Conservation (phyloP, 2,329 filamentous ascomycete species). For the Emergomyces pasteurianus region DNA sequence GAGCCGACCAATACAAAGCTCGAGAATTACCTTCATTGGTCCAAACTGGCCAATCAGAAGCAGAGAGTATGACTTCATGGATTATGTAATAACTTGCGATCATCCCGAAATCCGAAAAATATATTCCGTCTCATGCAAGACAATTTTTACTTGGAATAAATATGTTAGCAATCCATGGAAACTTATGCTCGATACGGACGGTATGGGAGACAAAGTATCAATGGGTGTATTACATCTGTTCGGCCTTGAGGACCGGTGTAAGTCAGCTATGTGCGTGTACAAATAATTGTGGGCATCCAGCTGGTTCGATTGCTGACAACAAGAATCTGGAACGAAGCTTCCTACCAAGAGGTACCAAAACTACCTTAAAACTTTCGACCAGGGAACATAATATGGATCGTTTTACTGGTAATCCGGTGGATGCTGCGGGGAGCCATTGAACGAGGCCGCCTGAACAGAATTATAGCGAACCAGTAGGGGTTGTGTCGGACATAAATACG, state of each 20-base stretch:
- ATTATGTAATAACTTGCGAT: background rate
- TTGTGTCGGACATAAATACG: no score
- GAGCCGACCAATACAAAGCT: background rate
- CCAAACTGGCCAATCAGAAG: background rate
- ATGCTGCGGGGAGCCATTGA: slow-evolving; percentile 43
- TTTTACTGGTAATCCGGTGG: slow-evolving; percentile 34
- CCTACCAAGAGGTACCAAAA: no score
- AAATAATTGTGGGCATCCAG: no score
- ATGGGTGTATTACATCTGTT: background rate
- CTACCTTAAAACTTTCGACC: no score
- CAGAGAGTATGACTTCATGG: background rate
- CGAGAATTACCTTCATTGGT: background rate
- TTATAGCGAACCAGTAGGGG: slow-evolving; percentile 35
- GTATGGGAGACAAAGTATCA: no score
- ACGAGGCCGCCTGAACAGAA: slow-evolving; percentile 43
- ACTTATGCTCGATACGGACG: no score
- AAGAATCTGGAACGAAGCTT: no score
- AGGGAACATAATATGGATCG: background rate
- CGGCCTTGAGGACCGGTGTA: no score
- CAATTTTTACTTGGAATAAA: background rate
- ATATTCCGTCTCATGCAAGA: no score
- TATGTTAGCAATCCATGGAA: no score
- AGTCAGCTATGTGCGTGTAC: no score
- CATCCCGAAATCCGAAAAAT: background rate
- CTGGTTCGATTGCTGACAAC: no score